Conservation (phyloP, 1,284 basidiomycete species). For the Tilletia indica region DNA sequence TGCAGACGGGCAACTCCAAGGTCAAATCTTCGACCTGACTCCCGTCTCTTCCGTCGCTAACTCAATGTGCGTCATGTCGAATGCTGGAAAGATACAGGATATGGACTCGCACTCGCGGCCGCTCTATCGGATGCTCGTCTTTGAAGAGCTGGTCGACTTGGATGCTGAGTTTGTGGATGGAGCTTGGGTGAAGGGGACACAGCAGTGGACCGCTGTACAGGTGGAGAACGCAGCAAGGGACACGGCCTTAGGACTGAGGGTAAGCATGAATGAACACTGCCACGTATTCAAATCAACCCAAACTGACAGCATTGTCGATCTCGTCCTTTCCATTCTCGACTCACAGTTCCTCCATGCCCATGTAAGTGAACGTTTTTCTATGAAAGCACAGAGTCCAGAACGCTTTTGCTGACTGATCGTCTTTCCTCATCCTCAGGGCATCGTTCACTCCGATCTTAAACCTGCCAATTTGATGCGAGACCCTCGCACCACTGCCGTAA, state of each 20-base stretch:
- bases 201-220: slow-evolving; percentile 31
- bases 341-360: slow-evolving; percentile 17
- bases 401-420: neutral
- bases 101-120: slow-evolving; percentile 26
- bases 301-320: neutral
- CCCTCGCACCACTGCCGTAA: slow-evolving; percentile 38
- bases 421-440: slow-evolving; percentile 34
- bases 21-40: slow-evolving; percentile 9
- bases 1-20: neutral
- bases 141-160: slow-evolving; percentile 43
- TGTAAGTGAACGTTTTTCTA: neutral
- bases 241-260: slow-evolving; percentile 35
- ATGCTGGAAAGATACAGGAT: neutral
- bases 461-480: slow-evolving; percentile 47
- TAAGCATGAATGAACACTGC: slow-evolving; percentile 17
- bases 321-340: too few relatives aligned
- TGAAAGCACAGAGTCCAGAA: neutral
- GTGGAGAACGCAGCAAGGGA: slow-evolving; percentile 40
- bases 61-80: neutral
- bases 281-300: neutral
- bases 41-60: slow-evolving; percentile 28
- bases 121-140: slow-evolving; percentile 36
- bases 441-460: slow-evolving; percentile 47
- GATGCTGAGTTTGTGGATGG: slow-evolving; percentile 32
- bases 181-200: slow-evolving; percentile 34